A percentile compares a stretch with the other conserved stretches of the same genome.
Evolutionary conservation across 2,329 filamentous ascomycete genomes (phyloP).

Genomic region (Penicillium sp.): DNA sequence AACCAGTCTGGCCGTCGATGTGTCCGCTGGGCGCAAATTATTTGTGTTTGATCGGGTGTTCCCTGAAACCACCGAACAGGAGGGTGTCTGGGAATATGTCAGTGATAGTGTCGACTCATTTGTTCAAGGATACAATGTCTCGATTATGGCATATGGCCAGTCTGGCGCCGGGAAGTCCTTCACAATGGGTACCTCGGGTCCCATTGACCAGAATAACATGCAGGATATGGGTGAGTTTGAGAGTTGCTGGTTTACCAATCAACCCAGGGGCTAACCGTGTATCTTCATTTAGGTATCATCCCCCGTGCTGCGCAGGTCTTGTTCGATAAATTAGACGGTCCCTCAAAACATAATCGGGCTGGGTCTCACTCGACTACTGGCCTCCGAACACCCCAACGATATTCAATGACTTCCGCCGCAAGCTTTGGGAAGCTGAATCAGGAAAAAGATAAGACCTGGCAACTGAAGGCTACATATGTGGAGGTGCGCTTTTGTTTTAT

Average conservation of each 20-base stretch:
- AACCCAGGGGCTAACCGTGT: neutral
- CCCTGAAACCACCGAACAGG: constrained; percentile 74
- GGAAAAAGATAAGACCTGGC: constrained; percentile 84
- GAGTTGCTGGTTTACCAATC: neutral
- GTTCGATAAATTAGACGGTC: constrained; percentile 79
- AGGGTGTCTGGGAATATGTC: constrained; percentile 92
- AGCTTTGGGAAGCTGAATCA: constrained; percentile 43
- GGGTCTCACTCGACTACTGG: constrained; percentile 70
- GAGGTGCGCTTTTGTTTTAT: constrained; percentile 46
- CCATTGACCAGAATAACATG: constrained; percentile 67
- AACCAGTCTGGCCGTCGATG: constrained; percentile 83
- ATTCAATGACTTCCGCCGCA: constrained; percentile 61
- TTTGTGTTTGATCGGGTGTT: constrained; percentile 98
- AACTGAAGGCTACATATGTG: constrained; percentile 89
- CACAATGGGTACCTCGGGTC: constrained; percentile 95
- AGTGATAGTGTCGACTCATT: constrained; percentile 87
- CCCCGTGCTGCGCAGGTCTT: constrained; percentile 81
- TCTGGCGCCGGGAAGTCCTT: constrained; percentile 97
- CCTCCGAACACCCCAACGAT: constrained; percentile 74
- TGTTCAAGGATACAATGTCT: constrained; percentile 96
- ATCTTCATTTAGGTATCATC: constrained; percentile 71
- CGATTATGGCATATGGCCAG: constrained; percentile 92
- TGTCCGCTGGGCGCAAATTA: constrained; percentile 85
- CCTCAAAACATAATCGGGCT: constrained; percentile 54
- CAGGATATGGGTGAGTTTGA: constrained; percentile 70